These are phyloP conservation scores for Xylaria sp. DNA, from an alignment of 495 filamentous ascomycete species.

Conservation along the genomic window DNA sequence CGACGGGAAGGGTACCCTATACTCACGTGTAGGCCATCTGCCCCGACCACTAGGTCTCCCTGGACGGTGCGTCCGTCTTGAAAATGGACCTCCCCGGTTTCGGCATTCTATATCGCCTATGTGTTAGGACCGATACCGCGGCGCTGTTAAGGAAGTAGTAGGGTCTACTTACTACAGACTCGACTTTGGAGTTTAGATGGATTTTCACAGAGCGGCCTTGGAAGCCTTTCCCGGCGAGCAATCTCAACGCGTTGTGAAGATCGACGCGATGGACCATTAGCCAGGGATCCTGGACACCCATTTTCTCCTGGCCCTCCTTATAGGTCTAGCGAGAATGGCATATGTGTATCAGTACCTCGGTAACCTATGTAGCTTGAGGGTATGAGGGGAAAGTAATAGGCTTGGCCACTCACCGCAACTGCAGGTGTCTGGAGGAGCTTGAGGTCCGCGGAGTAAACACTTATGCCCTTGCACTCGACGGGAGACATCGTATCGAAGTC, in stretches of 20 bases:
- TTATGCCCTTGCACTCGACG: constrained; percentile 4
- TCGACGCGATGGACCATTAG: constrained; percentile 16
- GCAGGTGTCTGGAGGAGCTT: not conserved
- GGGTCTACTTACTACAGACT: constrained; percentile 37
- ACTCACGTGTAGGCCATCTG: constrained; percentile 57
- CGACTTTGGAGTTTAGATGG: constrained; percentile 35
- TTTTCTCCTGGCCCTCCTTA: not conserved
- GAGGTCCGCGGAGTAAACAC: not conserved
- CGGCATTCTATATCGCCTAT: constrained; percentile 41
- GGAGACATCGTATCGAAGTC: constrained; percentile 55
- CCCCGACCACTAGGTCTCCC: constrained; percentile 57
- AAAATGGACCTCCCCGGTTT: constrained; percentile 48
- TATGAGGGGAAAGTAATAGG: not conserved
- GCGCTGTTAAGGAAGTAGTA: constrained; percentile 28
- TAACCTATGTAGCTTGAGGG: not conserved
- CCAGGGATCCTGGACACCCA: not conserved
- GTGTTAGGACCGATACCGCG: constrained; percentile 16
- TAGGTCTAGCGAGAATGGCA: not conserved
- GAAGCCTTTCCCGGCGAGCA: constrained; percentile 45
- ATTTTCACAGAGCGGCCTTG: constrained; percentile 47
- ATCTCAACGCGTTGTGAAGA: constrained; percentile 40
- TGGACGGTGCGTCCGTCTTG: constrained; percentile 41
- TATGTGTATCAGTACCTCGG: not conserved
- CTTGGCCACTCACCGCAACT: not conserved
- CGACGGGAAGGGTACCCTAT: not conserved